Evolutionary conservation across 2,329 filamentous ascomycete genomes (phyloP).

Genomic region (Fusarium humuli): DNA sequence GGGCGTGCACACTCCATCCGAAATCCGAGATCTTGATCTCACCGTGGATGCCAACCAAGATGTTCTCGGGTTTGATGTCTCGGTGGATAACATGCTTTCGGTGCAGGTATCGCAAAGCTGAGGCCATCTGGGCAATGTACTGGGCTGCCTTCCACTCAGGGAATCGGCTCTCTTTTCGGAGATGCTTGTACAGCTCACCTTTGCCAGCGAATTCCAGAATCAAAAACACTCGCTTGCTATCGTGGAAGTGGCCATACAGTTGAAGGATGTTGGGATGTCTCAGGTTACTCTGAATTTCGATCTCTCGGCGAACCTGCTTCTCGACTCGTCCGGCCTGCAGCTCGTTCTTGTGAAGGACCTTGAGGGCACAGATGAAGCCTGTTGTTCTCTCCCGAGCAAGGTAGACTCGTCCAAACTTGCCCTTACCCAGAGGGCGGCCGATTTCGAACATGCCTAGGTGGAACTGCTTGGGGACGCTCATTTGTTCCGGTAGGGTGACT

Average conservation of each 20-base stretch:
- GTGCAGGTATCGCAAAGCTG: constrained; percentile 88
- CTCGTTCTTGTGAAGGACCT: constrained; percentile 87
- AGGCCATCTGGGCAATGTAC: constrained; percentile 89
- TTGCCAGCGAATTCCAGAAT: constrained; percentile 88
- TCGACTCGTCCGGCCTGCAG: constrained; percentile 80
- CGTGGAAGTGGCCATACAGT: constrained; percentile 88
- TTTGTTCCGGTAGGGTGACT: constrained; percentile 66
- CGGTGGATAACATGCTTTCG: constrained; percentile 98
- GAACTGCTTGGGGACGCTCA: constrained; percentile 71
- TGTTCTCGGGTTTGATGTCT: constrained; percentile 98
- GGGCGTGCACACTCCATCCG: constrained; percentile 97
- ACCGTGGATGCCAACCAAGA: constrained; percentile 93
- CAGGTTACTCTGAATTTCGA: constrained; percentile 88
- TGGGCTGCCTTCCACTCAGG: constrained; percentile 87
- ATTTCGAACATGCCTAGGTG: constrained; percentile 97
- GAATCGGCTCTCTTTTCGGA: constrained; percentile 81
- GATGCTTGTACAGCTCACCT: constrained; percentile 88
- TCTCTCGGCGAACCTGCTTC: constrained; percentile 87
- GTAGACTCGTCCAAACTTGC: constrained; percentile 89
- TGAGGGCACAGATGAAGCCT: constrained; percentile 86
- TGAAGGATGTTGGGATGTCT: constrained; percentile 86
- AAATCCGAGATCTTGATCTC: constrained; percentile 99
- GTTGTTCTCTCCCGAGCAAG: constrained; percentile 81
- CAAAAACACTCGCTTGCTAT: constrained; percentile 86
- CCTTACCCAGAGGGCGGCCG: constrained; percentile 85